Percentiles rank a stretch among this genome's conserved stretches.
Evolutionary conservation across 116 monocot genomes (phyloP).

Genomic region (Posidonia oceanica): DNA sequence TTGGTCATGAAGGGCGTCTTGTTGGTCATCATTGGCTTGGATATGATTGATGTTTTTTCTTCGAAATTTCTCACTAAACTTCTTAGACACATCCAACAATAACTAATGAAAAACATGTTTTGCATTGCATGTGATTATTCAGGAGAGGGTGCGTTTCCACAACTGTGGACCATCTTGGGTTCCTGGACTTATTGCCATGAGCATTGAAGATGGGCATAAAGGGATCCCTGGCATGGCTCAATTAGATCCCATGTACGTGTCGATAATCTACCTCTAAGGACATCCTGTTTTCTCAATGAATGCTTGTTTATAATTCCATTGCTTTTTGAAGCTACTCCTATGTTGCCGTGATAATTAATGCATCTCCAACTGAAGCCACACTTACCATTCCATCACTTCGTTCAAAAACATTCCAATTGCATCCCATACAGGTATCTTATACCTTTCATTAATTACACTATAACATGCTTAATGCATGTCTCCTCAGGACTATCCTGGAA

Average conservation of each 20-base stretch:
- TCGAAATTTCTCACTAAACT: no score
- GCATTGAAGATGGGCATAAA: conserved; percentile 67
- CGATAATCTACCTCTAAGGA: no score
- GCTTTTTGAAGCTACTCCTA: conserved; percentile 43
- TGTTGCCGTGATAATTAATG: conserved; percentile 59
- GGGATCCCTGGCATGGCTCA: conserved; percentile 50
- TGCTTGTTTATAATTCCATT: background rate
- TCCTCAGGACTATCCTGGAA: no score
- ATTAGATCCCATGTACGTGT: conserved; percentile 46
- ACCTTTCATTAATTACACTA: background rate
- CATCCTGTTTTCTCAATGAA: no score
- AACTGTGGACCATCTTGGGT: conserved; percentile 51
- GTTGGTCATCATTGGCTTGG: no score
- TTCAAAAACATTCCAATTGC: conserved; percentile 36
- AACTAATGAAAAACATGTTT: background rate
- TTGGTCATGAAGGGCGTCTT: no score
- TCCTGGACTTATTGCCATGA: conserved; percentile 63
- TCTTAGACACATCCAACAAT: no score
- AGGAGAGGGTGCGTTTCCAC: conserved; percentile 68
- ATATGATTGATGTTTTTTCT: no score
- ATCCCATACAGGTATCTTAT: conserved; percentile 63
- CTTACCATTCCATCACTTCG: conserved; percentile 30
- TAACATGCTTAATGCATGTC: no score
- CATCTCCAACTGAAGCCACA: conserved; percentile 42
- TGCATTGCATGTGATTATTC: background rate